These are phyloP conservation scores for Dendrobium catenatum DNA, from an alignment of 106 monocot species.

Conservation along the genomic window DNA sequence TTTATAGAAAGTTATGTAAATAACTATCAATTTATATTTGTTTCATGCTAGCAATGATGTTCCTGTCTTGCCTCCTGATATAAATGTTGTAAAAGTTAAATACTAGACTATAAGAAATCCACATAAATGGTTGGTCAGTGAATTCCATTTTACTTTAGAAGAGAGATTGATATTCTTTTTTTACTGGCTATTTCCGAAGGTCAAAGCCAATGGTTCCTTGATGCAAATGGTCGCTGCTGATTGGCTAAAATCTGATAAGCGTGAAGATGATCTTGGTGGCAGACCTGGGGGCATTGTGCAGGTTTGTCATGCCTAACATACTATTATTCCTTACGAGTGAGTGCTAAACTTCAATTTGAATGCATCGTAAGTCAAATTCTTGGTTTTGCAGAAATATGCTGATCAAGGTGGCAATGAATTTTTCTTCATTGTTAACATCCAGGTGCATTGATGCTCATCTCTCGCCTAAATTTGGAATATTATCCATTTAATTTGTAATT, in stretches of 20 bases:
- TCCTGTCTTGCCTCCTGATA: too few relatives aligned
- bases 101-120: too few relatives aligned
- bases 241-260: constrained; percentile 85
- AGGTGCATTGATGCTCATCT: constrained; percentile 33
- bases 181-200: constrained; percentile 22
- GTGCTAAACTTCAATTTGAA: neutral
- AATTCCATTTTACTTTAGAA: neutral
- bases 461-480: neutral
- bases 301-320: constrained; percentile 22
- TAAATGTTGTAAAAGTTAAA: too few relatives aligned
- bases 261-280: constrained; percentile 84
- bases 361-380: constrained; percentile 8
- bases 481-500: neutral
- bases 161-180: neutral
- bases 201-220: constrained; percentile 67
- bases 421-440: constrained; percentile 94
- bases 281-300: constrained; percentile 81
- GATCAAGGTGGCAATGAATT: constrained; percentile 69
- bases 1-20: too few relatives aligned
- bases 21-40: too few relatives aligned
- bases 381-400: constrained; percentile 63
- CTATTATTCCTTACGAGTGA: neutral
- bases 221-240: constrained; percentile 95
- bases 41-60: too few relatives aligned
- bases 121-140: neutral